Evolutionary conservation across 768 basidiomycete genomes (phyloP), one percentile per base, ranked within the genome.

Genomic region (Tylopilus rubrobrunneus): DNA sequence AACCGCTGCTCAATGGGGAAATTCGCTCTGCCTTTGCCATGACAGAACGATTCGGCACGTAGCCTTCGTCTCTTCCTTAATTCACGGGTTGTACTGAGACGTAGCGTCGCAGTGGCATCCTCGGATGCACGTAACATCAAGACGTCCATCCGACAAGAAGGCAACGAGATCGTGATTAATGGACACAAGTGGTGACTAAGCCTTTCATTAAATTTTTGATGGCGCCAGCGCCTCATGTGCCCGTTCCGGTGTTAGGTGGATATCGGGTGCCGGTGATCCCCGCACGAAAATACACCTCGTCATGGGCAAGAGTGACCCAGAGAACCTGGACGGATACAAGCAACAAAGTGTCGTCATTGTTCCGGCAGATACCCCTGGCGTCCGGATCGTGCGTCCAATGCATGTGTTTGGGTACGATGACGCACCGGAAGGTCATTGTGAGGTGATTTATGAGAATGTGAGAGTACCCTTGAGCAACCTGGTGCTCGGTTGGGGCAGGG

Each of bases 281-380:
- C 80, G 95, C 56, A 89, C 87, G 56, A 84, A 82, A 53, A 61
- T 98, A 11, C 96, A 99, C 67, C 84, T 99, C 47, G 90, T 98
- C 40, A 87, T 99, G 78, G 96, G 94, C 49, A 91, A 92, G 76
- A 93, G 90, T 57, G 93, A 98, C 70, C 87, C 95, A 7, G 76
- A 76, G 49, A 94, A 95, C 70, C 78, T 83, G 58, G 82, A 80
- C 62, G 69, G 75, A 37, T 87, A 98, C 74, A 75, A 78, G 49
- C 92, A 95, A 61, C 97, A 98, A 71, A 92, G 91, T 59, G 88
- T 98, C 55, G 92, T 98, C 49, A 81, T 99, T 53, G 92, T 99
- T n/a, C 94, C 96, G 9, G 80, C 89, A 9, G 82, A 92, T 66
- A 66, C 88, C 0, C 85, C 87, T 47, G 97, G 97, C 25, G 88